phyloP scores from a whole-genome alignment of 345 rosid species.

The Aegle marmelos region DNA sequence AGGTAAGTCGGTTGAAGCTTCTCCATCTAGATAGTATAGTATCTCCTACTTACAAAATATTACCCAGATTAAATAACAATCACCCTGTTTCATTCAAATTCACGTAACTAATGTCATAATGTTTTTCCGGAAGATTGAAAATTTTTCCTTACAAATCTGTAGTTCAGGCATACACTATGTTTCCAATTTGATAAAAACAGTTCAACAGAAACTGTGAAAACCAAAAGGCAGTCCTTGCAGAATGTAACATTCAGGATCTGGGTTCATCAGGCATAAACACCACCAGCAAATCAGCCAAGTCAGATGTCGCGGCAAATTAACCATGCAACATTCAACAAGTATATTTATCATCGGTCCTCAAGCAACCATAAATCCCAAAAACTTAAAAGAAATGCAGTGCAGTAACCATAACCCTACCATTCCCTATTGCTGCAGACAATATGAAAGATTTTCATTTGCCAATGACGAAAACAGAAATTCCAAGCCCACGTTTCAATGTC shows the following conservation, averaged over 20 bases:
- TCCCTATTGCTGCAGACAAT: neutral
- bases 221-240: neutral
- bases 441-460: neutral
- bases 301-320: neutral
- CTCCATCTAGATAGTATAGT: slow-evolving; percentile 34
- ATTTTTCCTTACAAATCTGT: neutral
- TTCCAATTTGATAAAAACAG: neutral
- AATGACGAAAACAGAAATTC: neutral
- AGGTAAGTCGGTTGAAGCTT: slow-evolving; percentile 48
- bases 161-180: neutral
- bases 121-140: no score
- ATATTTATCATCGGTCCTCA: neutral
- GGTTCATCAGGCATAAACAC: no score
- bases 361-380: neutral
- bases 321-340: neutral
- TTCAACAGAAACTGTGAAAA: neutral
- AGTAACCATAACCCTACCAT: neutral
- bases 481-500: neutral
- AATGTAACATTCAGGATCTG: neutral
- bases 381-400: neutral
- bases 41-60: slow-evolving; percentile 14
- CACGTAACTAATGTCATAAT: neutral
- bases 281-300: neutral
- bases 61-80: neutral
- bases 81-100: neutral